Evolutionary conservation across 2,329 filamentous ascomycete species (phyloP).

Genomic region (Chrysosporium queenslandicum): DNA sequence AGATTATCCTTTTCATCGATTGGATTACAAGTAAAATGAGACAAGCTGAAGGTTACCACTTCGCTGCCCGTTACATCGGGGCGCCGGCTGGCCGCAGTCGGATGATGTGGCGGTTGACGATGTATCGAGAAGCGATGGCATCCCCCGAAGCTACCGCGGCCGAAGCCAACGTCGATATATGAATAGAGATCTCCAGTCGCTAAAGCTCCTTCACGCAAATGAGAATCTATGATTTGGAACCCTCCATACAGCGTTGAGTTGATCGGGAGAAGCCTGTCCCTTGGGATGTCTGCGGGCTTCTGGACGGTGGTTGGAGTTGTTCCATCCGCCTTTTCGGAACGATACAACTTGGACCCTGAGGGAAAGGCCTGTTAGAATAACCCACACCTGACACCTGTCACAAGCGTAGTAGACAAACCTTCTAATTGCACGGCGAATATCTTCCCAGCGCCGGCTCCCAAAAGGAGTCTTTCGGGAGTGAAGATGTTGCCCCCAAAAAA

Average conservation of each 20-base stretch:
- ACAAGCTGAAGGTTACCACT: slow-evolving; percentile 10
- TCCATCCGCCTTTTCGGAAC: not conserved
- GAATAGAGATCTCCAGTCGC: not conserved
- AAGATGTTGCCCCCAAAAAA: slow-evolving; percentile 15
- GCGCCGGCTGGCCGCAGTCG: not conserved
- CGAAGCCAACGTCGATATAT: slow-evolving; percentile 14
- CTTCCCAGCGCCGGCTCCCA: not conserved
- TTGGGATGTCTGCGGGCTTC: slow-evolving; percentile 8
- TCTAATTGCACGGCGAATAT: slow-evolving; percentile 9
- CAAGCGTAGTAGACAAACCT: slow-evolving; percentile 7
- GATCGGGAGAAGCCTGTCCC: slow-evolving; percentile 8
- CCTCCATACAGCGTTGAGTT: slow-evolving; percentile 12
- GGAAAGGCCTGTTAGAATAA: too few species aligned
- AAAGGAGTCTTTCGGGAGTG: slow-evolving; percentile 8
- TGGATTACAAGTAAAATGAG: slow-evolving; percentile 14
- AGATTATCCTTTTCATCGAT: not conserved
- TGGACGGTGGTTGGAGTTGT: not conserved
- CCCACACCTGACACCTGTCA: too few species aligned
- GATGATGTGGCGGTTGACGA: not conserved
- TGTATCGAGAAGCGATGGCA: slow-evolving; percentile 14
- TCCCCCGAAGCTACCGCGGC: slow-evolving; percentile 9
- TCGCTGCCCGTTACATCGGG: not conserved
- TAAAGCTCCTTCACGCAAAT: not conserved
- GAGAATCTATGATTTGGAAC: slow-evolving; percentile 12
- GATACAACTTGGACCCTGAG: not conserved